Evolutionary conservation across 345 rosid genomes (phyloP).

Genomic region (Citrus australasica): DNA sequence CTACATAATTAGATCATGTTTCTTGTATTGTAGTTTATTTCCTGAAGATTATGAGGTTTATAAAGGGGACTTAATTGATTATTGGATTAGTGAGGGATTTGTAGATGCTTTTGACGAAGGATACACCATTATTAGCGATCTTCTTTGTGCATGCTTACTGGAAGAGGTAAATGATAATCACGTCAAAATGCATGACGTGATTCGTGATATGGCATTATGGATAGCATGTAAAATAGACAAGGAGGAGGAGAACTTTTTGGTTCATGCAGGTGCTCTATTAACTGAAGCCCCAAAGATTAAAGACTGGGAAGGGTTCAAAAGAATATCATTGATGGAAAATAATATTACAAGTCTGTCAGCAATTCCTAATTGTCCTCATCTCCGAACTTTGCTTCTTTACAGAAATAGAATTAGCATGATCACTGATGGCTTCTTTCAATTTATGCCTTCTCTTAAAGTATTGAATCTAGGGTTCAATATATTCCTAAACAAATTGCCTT

Average conservation of each 20-base stretch:
- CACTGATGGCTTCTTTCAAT: conserved; percentile 6
- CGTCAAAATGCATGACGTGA: background rate
- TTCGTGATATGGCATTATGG: background rate
- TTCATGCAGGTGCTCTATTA: background rate
- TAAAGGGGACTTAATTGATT: too few species aligned
- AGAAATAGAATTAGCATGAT: conserved; percentile 11
- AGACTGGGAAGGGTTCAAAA: background rate
- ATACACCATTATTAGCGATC: background rate
- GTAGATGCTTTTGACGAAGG: background rate
- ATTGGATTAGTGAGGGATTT: too few species aligned
- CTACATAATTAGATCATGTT: background rate
- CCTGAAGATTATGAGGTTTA: background rate
- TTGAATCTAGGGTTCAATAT: conserved; percentile 29
- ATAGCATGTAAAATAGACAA: background rate
- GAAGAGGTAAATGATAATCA: background rate
- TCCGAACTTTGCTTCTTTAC: conserved; percentile 23
- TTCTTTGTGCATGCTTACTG: background rate
- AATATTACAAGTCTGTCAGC: conserved; percentile 12
- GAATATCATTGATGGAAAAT: conserved; percentile 27
- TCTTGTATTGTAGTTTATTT: background rate
- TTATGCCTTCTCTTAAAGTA: conserved; percentile 24
- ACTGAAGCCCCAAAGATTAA: background rate
- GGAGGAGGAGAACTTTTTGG: background rate
- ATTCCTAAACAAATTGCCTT: conserved; percentile 22
- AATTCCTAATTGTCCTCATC: conserved; percentile 18